These are phyloP conservation scores for Coniochaeta prunicola DNA, from an alignment of 2,329 filamentous ascomycete genomes.

Conservation along the genomic window DNA sequence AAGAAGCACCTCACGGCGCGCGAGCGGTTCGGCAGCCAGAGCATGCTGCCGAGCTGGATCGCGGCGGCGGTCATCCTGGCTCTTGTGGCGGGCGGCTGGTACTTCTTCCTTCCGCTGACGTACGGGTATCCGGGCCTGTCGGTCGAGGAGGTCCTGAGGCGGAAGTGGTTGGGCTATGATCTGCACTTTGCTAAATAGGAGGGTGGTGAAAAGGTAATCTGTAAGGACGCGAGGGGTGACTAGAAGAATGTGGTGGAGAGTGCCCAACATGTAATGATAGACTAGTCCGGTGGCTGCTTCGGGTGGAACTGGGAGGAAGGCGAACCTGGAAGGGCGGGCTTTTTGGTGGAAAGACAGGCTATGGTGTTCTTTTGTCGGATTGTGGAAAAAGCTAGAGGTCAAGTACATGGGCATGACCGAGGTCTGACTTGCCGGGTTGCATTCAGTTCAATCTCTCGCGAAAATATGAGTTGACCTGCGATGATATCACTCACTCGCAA, in stretches of 20 bases:
- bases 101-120: constrained; percentile 89
- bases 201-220: background rate
- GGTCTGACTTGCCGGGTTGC: background rate
- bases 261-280: too few relatives aligned
- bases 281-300: too few relatives aligned
- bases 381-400: background rate
- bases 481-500: too few relatives aligned
- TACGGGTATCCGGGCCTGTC: constrained; percentile 88
- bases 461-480: too few relatives aligned
- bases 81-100: constrained; percentile 69
- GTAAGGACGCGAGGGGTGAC: background rate
- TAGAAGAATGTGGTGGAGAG: too few relatives aligned
- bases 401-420: too few relatives aligned
- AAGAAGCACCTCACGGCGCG: constrained; percentile 67
- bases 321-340: too few relatives aligned
- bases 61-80: constrained; percentile 64
- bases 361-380: background rate
- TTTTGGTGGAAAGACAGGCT: too few relatives aligned
- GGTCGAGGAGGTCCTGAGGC: constrained; percentile 67
- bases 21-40: constrained; percentile 75
- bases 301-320: too few relatives aligned
- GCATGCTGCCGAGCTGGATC: constrained; percentile 70
- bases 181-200: constrained; percentile 91
- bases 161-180: constrained; percentile 97
- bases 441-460: background rate